Base-by-base conservation (phyloP, 768 basidiomycete genomes). In the Trametes cingulata region DNA sequence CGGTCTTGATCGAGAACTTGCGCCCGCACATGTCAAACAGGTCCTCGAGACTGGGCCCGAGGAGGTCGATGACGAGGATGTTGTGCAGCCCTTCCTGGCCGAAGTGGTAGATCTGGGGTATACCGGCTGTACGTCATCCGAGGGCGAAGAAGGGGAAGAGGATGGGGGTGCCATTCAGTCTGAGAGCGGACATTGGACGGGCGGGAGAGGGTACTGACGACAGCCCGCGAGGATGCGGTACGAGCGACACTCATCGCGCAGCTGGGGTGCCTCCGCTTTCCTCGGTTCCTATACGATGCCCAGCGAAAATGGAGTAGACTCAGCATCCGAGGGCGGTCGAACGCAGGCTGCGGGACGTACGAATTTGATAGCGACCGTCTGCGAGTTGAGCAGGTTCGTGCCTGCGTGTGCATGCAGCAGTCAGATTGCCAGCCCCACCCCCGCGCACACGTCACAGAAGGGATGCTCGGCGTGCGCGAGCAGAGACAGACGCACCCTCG, bases 351-450 rank as follows among this genome's bases (percentile, higher is more conserved):
- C 42, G 63, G 36, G 86, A 49, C 95, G 77, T 71, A 98, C 97
- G 85, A 99, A 99, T 82, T 99, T 99, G 87, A 99, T 98, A 64
- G 97, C 97, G 62, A 98, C 96, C 10, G 95, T 95, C 78, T 96
- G 95, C 3, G 91, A 94, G 81, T 99, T 99, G 78, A 98, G 86
- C 33, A 99, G 81, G 73, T 99, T 99, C 8, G 95, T 96, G 25
- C 96, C 96, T 98, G 70, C 49, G 50, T 24, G 52, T n/a, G 50
- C 46, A 37, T 37, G 29, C 25, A 19, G 42, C 35, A 19, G 47
- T 49, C 25, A 49, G 42, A 19, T 12, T 35, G 12, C 13, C 43
- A 8, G 10, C 33, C 41, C 17, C 42, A 10, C 36, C 19, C 9
- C 6, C 49, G 39, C 35, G 58, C 40, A 14, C n/a, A 27, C 27